Percentiles rank a stretch among this genome's conserved stretches.
These are phyloP conservation scores for Emydomyces testavorans DNA, from an alignment of 2,329 filamentous ascomycete species.

Conservation along the genomic window DNA sequence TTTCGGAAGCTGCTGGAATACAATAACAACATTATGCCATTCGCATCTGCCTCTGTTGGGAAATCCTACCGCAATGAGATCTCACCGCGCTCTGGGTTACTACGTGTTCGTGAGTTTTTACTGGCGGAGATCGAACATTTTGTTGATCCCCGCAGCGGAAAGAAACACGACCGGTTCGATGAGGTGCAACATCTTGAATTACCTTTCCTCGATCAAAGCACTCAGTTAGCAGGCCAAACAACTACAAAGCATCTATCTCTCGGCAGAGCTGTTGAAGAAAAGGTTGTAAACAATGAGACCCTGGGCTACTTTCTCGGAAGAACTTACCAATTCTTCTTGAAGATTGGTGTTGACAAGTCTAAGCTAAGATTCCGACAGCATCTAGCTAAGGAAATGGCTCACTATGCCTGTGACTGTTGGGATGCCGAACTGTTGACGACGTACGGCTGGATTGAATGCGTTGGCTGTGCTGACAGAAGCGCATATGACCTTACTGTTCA, in stretches of 20 bases:
- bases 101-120: constrained; percentile 91
- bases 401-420: constrained; percentile 97
- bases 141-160: constrained; percentile 85
- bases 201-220: constrained; percentile 68
- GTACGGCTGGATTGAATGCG: constrained; percentile 96
- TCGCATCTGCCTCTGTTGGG: constrained; percentile 92
- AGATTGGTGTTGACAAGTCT: constrained; percentile 71
- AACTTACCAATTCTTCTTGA: constrained; percentile 80
- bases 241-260: constrained; percentile 61
- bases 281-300: constrained; percentile 91
- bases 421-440: constrained; percentile 86
- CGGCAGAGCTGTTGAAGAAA: constrained; percentile 70
- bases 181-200: constrained; percentile 78
- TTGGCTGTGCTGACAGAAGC: constrained; percentile 89
- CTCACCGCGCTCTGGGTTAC: constrained; percentile 77
- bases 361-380: constrained; percentile 97
- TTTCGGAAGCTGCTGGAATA: constrained; percentile 94
- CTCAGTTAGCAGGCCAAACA: constrained; percentile 79
- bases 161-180: constrained; percentile 81
- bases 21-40: constrained; percentile 91
- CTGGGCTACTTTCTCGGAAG: constrained; percentile 93
- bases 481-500: constrained; percentile 91
- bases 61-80: constrained; percentile 99
- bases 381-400: constrained; percentile 82
- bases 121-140: constrained; percentile 99